These are phyloP conservation scores for Triglochin maritima DNA, from an alignment of 106 monocot species.

Conservation along the genomic window DNA sequence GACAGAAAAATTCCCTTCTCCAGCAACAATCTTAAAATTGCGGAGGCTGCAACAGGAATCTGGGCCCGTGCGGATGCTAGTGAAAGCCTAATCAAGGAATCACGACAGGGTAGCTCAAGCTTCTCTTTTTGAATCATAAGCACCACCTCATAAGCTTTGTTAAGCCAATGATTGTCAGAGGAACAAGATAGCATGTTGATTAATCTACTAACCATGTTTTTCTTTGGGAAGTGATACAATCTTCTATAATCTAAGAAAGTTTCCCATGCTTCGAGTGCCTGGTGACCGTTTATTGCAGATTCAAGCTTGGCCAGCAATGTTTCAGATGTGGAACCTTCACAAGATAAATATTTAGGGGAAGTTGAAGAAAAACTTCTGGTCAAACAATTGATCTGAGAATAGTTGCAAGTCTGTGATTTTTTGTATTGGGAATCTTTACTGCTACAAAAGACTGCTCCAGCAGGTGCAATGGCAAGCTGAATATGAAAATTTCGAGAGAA, in stretches of 20 bases:
- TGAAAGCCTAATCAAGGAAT: constrained; percentile 43
- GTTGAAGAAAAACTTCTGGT: constrained; percentile 1
- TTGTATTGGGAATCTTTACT: too few relatives aligned
- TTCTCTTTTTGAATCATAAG: constrained; percentile 26
- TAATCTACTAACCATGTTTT: constrained; percentile 30
- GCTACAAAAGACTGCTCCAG: too few relatives aligned
- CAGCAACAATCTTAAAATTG: constrained; percentile 40
- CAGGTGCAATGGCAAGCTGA: too few relatives aligned
- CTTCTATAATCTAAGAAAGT: constrained; percentile 39
- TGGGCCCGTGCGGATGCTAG: constrained; percentile 49
- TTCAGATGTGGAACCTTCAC: constrained; percentile 12
- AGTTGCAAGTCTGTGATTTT: too few relatives aligned
- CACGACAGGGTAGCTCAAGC: constrained; percentile 30
- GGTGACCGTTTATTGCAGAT: constrained; percentile 23
- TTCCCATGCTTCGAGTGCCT: constrained; percentile 50
- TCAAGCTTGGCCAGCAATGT: constrained; percentile 35
- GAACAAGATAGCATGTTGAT: constrained; percentile 39
- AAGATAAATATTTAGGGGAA: background rate
- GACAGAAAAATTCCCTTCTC: constrained; percentile 34
- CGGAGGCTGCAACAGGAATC: constrained; percentile 47
- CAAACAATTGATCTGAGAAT: too few relatives aligned
- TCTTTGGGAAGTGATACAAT: constrained; percentile 46
- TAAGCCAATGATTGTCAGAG: constrained; percentile 33
- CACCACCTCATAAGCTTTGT: constrained; percentile 43
- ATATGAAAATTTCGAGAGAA: too few relatives aligned